phyloP scores from a whole-genome alignment of 352 stramenopile genomes.

The Saprolegnia diclina region DNA sequence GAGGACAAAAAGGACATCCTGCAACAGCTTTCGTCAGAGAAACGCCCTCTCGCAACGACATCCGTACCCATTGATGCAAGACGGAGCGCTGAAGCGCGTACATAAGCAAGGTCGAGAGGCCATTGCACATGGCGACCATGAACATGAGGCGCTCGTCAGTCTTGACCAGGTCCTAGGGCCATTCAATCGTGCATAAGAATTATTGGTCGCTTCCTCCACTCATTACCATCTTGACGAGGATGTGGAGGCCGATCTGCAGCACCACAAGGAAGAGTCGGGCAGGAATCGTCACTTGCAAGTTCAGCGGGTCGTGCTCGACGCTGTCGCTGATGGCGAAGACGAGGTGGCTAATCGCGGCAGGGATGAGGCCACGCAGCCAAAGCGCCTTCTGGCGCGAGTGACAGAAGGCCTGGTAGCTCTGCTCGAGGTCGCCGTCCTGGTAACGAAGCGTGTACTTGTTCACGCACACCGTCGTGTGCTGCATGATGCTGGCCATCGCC shows the following conservation, averaged over 20 bases:
- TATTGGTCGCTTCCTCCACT: neutral
- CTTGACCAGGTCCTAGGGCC: constrained; percentile 50
- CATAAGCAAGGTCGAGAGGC: constrained; percentile 58
- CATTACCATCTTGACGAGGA: constrained; percentile 21
- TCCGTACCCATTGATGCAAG: constrained; percentile 71
- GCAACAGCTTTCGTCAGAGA: neutral
- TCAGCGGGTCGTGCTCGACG: constrained; percentile 53
- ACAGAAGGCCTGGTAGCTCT: constrained; percentile 51
- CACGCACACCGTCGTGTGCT: constrained; percentile 72
- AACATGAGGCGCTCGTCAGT: constrained; percentile 67
- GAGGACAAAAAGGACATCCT: constrained; percentile 78
- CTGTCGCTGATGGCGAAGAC: constrained; percentile 70
- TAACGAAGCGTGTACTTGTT: constrained; percentile 80
- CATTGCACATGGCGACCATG: constrained; percentile 62
- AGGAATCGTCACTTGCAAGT: constrained; percentile 68
- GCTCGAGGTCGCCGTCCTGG: constrained; percentile 58
- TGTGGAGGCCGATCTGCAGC: constrained; percentile 4
- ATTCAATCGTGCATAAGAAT: neutral
- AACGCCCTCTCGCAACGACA: constrained; percentile 9
- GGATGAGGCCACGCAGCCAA: constrained; percentile 73
- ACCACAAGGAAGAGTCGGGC: constrained; percentile 49
- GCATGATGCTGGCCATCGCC: constrained; percentile 9
- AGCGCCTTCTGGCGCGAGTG: constrained; percentile 77
- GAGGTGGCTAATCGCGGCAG: constrained; percentile 59
- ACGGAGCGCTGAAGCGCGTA: constrained; percentile 62